Evolutionary conservation across 352 stramenopile genomes (phyloP).

Genomic region (Phytopythium chamaehyphon): DNA sequence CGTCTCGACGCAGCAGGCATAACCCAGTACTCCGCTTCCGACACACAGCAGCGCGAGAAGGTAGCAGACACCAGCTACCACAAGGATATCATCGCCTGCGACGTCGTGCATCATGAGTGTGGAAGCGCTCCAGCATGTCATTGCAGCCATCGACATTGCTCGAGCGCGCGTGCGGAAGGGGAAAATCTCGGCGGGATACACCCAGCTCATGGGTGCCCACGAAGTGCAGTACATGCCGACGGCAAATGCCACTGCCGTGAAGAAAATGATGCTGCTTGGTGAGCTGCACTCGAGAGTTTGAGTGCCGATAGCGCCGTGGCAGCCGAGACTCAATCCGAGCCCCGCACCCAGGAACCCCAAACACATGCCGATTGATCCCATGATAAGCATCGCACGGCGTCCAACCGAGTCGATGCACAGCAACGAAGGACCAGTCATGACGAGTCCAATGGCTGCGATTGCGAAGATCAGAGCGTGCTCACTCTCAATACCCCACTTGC

Average conservation of each 20-base stretch:
- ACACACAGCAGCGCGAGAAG: conserved; percentile 1
- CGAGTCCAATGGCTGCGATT: conserved; percentile 31
- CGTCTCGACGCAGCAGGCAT: conserved; percentile 15
- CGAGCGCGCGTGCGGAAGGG: conserved; percentile 37
- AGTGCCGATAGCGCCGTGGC: conserved; percentile 15
- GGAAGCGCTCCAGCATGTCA: conserved; percentile 31
- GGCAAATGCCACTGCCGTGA: conserved; percentile 30
- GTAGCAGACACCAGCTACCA: neutral
- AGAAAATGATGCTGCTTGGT: conserved; percentile 26
- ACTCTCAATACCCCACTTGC: conserved; percentile 30
- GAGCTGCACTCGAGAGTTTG: conserved; percentile 15
- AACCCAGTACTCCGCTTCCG: neutral
- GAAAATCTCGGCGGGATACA: conserved; percentile 61
- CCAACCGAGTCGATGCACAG: conserved; percentile 35
- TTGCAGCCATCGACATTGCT: conserved; percentile 30
- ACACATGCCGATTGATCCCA: conserved; percentile 40
- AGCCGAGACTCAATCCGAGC: conserved; percentile 32
- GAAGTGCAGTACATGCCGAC: conserved; percentile 54
- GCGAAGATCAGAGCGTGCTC: conserved; percentile 21
- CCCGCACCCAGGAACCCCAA: conserved; percentile 31
- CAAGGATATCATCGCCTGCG: neutral
- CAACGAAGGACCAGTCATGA: conserved; percentile 35
- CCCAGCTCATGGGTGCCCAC: conserved; percentile 54
- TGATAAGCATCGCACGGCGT: conserved; percentile 27
- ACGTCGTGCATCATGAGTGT: conserved; percentile 23